These are phyloP conservation scores for Alternaria viburni DNA, from an alignment of 2,329 filamentous ascomycete genomes.

Conservation along the genomic window DNA sequence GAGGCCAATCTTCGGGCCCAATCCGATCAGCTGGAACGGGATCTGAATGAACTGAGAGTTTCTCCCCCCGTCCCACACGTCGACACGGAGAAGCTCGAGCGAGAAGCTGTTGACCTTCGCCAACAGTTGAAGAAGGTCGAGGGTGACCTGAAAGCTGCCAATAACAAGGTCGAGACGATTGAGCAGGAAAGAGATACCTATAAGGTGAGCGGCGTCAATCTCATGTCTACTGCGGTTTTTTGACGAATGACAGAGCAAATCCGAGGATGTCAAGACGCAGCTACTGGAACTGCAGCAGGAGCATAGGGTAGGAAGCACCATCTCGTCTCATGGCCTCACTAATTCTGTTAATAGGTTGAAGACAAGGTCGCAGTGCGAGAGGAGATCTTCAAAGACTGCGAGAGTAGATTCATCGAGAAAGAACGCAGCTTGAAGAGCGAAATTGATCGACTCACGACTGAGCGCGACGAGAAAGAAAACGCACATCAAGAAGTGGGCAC, in stretches of 20 bases:
- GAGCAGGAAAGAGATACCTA: constrained; percentile 3
- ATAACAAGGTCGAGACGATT: constrained; percentile 3
- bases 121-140: constrained; percentile 13
- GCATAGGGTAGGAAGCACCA: constrained; percentile 4
- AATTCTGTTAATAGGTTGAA: background rate
- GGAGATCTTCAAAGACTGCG: constrained; percentile 10
- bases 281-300: background rate
- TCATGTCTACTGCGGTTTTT: background rate
- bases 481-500: background rate
- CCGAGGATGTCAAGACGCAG: background rate
- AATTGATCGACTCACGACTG: constrained; percentile 17
- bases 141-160: constrained; percentile 15
- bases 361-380: background rate
- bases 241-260: constrained; percentile 1
- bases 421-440: constrained; percentile 19
- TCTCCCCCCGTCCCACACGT: background rate
- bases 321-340: background rate
- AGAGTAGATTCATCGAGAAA: constrained; percentile 14
- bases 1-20: constrained; percentile 18
- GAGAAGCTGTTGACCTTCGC: constrained; percentile 15
- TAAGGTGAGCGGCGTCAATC: constrained; percentile 2
- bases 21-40: constrained; percentile 19
- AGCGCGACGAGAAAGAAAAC: constrained; percentile 21
- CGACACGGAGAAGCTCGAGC: constrained; percentile 5
- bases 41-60: constrained; percentile 18